Evolutionary conservation across 2,329 filamentous ascomycete species (phyloP).

Genomic region (Spiromastix sp.): DNA sequence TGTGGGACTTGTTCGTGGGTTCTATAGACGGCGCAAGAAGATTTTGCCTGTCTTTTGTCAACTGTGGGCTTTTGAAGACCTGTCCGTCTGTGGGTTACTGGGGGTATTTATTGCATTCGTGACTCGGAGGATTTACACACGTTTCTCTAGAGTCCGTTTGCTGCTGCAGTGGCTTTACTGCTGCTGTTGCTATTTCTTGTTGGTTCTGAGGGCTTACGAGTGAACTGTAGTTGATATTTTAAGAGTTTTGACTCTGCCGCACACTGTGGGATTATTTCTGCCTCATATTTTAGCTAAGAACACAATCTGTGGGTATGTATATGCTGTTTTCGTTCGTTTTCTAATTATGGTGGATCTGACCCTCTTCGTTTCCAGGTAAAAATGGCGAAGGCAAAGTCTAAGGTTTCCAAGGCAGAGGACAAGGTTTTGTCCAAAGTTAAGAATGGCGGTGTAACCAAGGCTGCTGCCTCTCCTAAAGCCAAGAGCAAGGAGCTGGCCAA

Average conservation of each 20-base stretch:
- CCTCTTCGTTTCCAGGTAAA: slow-evolving; percentile 19
- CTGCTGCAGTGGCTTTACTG: slow-evolving; percentile 14
- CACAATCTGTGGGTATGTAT: no score
- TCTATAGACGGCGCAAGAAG: slow-evolving; percentile 31
- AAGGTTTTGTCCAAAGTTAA: slow-evolving; percentile 39
- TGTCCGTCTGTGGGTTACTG: slow-evolving; percentile 28
- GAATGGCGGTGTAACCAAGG: slow-evolving; percentile 35
- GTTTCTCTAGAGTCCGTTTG: slow-evolving; percentile 9
- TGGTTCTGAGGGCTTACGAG: slow-evolving; percentile 6
- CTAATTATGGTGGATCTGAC: slow-evolving; percentile 10
- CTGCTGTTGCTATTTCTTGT: slow-evolving; percentile 2
- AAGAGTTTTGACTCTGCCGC: not conserved
- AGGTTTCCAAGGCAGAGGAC: slow-evolving; percentile 28
- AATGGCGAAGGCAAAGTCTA: slow-evolving; percentile 37
- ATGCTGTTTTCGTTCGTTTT: not conserved
- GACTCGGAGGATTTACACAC: slow-evolving; percentile 6
- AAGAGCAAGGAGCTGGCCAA: slow-evolving; percentile 22
- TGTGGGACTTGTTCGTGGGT: slow-evolving; percentile 33
- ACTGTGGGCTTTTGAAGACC: slow-evolving; percentile 32
- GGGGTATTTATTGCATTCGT: slow-evolving; percentile 11
- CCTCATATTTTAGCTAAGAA: slow-evolving; percentile 8
- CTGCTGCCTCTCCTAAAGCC: slow-evolving; percentile 30
- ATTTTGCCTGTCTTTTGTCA: slow-evolving; percentile 30
- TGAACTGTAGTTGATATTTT: not conserved
- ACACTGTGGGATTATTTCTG: slow-evolving; percentile 1